Evolutionary conservation across 1,284 basidiomycete genomes (phyloP), one percentile per base, ranked within the genome.

Genomic region (Cryptococcus sp.): DNA sequence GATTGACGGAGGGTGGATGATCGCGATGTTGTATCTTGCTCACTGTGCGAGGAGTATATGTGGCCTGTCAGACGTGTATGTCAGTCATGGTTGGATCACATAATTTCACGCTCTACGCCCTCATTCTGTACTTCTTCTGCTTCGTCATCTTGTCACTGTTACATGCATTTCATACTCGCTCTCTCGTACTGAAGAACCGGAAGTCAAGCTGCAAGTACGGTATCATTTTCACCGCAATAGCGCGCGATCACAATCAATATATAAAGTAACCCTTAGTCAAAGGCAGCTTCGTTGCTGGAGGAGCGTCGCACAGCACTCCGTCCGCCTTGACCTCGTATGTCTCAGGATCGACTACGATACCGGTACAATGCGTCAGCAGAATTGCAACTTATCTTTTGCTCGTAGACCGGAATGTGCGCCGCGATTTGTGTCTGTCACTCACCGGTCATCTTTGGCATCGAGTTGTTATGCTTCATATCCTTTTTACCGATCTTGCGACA

Each of bases 401-500:
- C 19, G 19, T n/a, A 44, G 15, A n/a, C 6, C 25, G 4, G 22
- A 17, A 23, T n/a, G 43, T 2, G 3, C n/a, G 17, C 17, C 19
- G n/a, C 16, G 15, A 5, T 5, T 19, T 34, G 8, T 10, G 8
- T 34, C 29, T 10, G 29, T 34, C n/a, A 65, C 74, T 60, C 57
- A 77, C 76, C 76, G 15, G 66, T 80, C 84, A 99, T 90, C 73
- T 82, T 82, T 2, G 95, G 96, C 63, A 86, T 86, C 51, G 82
- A 78, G 58, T 86, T 82, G 77, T 99, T 99, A 84, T 87, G 89
- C 79, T 96, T 98, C 92, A 98, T 94, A 73, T 94, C 87, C 69
- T 83, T 83, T 81, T 98, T 98, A 29, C 78, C 83, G 47, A 98
- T 82, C 1, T 77, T 79, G 34, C 93, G 82, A 70, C 94, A 98